Evolutionary conservation across 2,329 filamentous ascomycete genomes (phyloP).

Genomic region (Talaromyces amestolkiae): DNA sequence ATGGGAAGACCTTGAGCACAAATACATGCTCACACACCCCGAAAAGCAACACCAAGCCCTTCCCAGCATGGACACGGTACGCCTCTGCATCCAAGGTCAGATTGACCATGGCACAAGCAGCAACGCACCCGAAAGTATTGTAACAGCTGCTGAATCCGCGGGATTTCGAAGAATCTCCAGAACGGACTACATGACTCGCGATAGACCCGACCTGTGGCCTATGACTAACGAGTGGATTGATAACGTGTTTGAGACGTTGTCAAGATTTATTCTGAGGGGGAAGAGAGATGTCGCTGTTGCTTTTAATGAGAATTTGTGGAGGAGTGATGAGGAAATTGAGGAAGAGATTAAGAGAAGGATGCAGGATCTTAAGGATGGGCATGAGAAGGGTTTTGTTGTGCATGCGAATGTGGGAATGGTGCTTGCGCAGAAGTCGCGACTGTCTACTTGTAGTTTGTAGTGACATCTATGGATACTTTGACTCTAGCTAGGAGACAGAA

Average conservation of each 20-base stretch:
- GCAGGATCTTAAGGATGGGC: background rate
- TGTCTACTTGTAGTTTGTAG: background rate
- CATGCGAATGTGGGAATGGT: conserved; percentile 11
- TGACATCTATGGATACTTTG: no score
- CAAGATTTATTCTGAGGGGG: background rate
- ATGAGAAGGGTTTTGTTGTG: conserved; percentile 4
- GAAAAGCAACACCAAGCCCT: background rate
- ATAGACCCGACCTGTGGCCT: conserved; percentile 8
- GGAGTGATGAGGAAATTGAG: conserved; percentile 3
- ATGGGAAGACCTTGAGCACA: conserved; percentile 29
- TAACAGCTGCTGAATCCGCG: background rate
- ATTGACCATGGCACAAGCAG: background rate
- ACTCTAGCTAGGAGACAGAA: background rate
- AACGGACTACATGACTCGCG: background rate
- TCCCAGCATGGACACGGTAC: conserved; percentile 2
- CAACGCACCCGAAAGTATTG: conserved; percentile 1
- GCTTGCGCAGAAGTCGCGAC: conserved; percentile 3
- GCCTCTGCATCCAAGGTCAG: background rate
- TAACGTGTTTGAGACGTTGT: background rate
- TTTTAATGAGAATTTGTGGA: background rate
- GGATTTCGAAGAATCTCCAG: background rate
- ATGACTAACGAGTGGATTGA: conserved; percentile 4
- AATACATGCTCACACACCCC: conserved; percentile 21
- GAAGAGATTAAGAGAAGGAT: background rate
- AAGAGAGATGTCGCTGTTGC: background rate